Conservation (phyloP, 768 basidiomycete genomes). For the Panaeolus cyanescens region DNA sequence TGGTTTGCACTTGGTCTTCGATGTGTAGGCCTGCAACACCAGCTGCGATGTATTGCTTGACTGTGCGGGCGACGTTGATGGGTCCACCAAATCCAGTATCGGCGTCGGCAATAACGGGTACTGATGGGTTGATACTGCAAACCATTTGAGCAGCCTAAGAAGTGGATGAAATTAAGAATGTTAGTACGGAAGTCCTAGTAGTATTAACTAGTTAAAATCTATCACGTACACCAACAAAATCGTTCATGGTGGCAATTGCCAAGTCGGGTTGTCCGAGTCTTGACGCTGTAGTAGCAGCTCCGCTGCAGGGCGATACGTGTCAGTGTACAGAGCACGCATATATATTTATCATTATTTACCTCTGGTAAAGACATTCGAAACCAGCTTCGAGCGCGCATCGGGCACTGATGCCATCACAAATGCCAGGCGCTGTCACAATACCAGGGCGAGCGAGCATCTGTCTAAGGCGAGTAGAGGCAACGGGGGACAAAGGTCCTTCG, state of each 20-base stretch:
- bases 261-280: constrained; percentile 79
- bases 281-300: constrained; percentile 81
- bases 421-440: constrained; percentile 74
- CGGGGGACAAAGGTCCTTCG: constrained; percentile 66
- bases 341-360: constrained; percentile 35
- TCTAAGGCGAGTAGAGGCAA: constrained; percentile 72
- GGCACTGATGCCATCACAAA: constrained; percentile 80
- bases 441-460: constrained; percentile 73
- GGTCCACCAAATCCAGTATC: constrained; percentile 85
- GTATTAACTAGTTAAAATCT: neutral
- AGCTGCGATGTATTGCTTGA: constrained; percentile 71
- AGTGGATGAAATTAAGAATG: neutral
- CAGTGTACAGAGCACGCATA: neutral
- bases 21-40: constrained; percentile 51
- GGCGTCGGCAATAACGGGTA: constrained; percentile 78
- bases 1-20: neutral
- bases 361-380: constrained; percentile 78
- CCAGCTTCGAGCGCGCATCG: constrained; percentile 80
- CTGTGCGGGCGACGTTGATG: constrained; percentile 71
- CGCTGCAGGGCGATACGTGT: constrained; percentile 39
- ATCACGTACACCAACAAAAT: constrained; percentile 62
- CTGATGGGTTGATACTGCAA: constrained; percentile 60
- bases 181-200: neutral
- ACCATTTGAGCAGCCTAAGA: constrained; percentile 70
- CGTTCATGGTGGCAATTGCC: constrained; percentile 77